These are phyloP conservation scores for Mortierella sp. DNA, from an alignment of 371 early-diverging fungal genomes.

Conservation along the genomic window DNA sequence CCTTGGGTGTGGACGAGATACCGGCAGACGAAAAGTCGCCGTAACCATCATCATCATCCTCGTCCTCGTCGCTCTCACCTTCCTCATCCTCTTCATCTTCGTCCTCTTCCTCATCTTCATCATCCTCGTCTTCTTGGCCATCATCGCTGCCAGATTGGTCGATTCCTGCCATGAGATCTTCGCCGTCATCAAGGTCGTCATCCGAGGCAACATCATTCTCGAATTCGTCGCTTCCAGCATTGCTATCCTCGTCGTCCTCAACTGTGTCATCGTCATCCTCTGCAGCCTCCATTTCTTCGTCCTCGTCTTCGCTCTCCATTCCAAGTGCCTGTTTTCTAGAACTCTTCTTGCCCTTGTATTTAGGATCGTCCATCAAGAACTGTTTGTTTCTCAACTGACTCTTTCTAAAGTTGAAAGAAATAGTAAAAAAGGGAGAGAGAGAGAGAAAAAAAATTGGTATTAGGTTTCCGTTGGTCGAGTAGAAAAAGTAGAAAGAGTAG, in stretches of 20 bases:
- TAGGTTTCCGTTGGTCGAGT: neutral
- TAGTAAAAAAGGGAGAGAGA: neutral
- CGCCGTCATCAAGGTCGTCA: conserved; percentile 51
- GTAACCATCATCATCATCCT: conserved; percentile 53
- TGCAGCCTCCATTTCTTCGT: conserved; percentile 35
- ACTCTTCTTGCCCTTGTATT: conserved; percentile 77
- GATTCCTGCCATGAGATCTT: conserved; percentile 51
- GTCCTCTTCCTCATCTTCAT: conserved; percentile 45
- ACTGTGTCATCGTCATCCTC: conserved; percentile 47
- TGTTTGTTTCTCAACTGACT: conserved; percentile 73
- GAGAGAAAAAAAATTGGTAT: conserved; percentile 5
- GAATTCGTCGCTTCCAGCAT: conserved; percentile 56
- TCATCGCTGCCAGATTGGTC: conserved; percentile 48
- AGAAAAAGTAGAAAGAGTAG: no score
- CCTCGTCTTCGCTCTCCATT: conserved; percentile 56
- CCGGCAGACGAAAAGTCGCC: conserved; percentile 25
- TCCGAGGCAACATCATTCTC: conserved; percentile 41
- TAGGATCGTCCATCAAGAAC: conserved; percentile 77
- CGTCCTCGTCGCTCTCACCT: conserved; percentile 32
- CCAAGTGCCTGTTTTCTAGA: conserved; percentile 72
- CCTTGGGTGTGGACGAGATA: conserved; percentile 35
- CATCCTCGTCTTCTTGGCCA: conserved; percentile 53
- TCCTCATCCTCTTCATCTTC: conserved; percentile 34
- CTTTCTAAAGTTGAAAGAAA: conserved; percentile 52
- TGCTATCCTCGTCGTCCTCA: conserved; percentile 35